phyloP scores from a whole-genome alignment of 768 basidiomycete species.

The Artomyces pyxidatus region DNA sequence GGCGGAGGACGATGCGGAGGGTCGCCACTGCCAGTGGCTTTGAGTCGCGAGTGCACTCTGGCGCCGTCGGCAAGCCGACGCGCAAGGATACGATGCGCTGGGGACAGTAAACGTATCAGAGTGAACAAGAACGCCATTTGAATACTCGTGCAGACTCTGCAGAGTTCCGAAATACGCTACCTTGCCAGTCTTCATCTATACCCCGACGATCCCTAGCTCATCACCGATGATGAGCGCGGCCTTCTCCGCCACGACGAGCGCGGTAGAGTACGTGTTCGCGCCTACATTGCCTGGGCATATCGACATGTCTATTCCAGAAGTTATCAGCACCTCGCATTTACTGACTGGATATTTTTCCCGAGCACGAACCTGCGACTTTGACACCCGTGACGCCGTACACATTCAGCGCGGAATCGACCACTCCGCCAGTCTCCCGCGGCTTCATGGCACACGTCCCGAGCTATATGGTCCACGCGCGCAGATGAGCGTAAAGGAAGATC shows the following conservation, averaged over 20 bases:
- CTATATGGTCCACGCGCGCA: conserved; percentile 13
- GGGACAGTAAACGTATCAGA: too few relatives aligned
- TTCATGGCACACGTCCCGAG: conserved; percentile 67
- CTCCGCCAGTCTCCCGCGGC: conserved; percentile 44
- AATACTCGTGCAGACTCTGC: too few relatives aligned
- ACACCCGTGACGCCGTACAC: conserved; percentile 51
- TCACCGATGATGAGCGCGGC: conserved; percentile 49
- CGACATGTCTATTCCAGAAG: conserved; percentile 19
- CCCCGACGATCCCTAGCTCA: conserved; percentile 29
- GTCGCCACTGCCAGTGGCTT: too few relatives aligned
- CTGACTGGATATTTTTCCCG: background rate
- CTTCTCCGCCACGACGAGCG: conserved; percentile 46
- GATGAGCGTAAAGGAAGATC: background rate
- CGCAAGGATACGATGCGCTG: too few relatives aligned
- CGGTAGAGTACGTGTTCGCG: conserved; percentile 35
- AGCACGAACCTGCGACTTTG: conserved; percentile 37
- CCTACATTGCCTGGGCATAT: conserved; percentile 30
- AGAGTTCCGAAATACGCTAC: too few relatives aligned
- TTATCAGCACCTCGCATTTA: background rate
- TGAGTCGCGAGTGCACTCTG: too few relatives aligned
- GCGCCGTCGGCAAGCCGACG: too few relatives aligned
- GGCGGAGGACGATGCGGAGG: too few relatives aligned
- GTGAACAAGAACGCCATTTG: too few relatives aligned
- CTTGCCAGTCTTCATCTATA: too few relatives aligned
- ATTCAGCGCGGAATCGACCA: conserved; percentile 51